These are phyloP conservation scores for Puya raimondii DNA, from an alignment of 176 grass and related monocot species.

Conservation along the genomic window DNA sequence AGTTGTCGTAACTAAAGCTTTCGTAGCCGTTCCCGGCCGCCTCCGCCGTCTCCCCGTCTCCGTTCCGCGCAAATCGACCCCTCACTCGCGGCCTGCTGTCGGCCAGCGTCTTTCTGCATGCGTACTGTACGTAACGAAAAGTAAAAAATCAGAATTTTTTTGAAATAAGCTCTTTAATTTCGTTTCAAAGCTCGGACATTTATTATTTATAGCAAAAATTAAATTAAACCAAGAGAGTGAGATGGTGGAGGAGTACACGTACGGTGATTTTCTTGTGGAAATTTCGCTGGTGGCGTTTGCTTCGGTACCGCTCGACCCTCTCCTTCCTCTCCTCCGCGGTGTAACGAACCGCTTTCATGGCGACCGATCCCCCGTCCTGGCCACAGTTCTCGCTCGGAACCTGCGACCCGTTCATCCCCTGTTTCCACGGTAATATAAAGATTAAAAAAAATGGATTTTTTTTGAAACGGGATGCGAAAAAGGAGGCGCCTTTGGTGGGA, in stretches of 20 bases:
- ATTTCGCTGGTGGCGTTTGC: slow-evolving; percentile 58
- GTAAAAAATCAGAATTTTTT: background rate
- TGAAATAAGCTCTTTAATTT: background rate
- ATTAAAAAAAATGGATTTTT: background rate
- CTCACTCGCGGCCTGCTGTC: slow-evolving; percentile 72
- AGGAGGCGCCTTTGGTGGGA: slow-evolving; percentile 1
- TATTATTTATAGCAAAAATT: too few relatives aligned
- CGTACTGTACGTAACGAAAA: slow-evolving; percentile 35
- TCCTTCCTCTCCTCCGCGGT: slow-evolving; percentile 70
- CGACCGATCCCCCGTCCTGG: slow-evolving; percentile 34
- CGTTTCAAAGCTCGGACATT: too few relatives aligned
- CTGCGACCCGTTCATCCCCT: slow-evolving; percentile 51
- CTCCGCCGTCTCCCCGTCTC: slow-evolving; percentile 37
- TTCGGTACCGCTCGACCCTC: slow-evolving; percentile 52
- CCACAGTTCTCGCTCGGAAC: slow-evolving; percentile 27
- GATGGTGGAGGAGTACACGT: background rate
- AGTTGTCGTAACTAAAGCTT: slow-evolving; percentile 10
- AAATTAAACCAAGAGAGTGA: too few relatives aligned
- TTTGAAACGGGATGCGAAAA: background rate
- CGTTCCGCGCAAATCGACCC: slow-evolving; percentile 76
- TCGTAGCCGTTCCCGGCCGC: slow-evolving; percentile 19
- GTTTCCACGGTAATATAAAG: slow-evolving; percentile 17
- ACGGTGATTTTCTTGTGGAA: slow-evolving; percentile 98
- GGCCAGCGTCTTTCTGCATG: slow-evolving; percentile 94
- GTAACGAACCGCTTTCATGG: slow-evolving; percentile 51